Evolutionary conservation across 2,329 filamentous ascomycete genomes (phyloP).

Genomic region (Fusarium papillatum): DNA sequence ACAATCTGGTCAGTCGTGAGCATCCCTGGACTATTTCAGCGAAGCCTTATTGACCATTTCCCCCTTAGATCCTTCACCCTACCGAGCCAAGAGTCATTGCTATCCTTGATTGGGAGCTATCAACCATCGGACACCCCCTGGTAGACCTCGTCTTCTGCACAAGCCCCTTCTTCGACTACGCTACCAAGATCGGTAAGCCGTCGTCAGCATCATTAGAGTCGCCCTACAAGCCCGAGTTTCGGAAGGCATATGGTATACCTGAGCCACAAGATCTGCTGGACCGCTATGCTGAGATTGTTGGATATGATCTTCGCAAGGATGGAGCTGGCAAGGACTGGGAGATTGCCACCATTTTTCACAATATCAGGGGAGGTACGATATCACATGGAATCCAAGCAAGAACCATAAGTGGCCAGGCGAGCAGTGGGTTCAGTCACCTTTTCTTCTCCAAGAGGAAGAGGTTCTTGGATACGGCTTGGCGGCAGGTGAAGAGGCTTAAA

Average conservation of each 20-base stretch:
- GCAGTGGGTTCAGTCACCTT: slow-evolving; percentile 18
- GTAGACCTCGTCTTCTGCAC: slow-evolving; percentile 10
- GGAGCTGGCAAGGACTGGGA: slow-evolving; percentile 19
- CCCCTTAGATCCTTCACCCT: slow-evolving; percentile 13
- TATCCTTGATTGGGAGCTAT: slow-evolving; percentile 23
- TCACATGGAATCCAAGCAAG: slow-evolving; percentile 20
- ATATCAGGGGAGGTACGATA: slow-evolving; percentile 15
- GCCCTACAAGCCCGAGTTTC: not conserved
- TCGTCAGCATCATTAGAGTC: not conserved
- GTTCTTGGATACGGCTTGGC: slow-evolving; percentile 1
- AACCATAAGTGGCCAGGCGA: slow-evolving; percentile 18
- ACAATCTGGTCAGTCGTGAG: slow-evolving; percentile 13
- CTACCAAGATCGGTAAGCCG: too few species aligned
- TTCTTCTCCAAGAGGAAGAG: slow-evolving; percentile 15
- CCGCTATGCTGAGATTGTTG: slow-evolving; percentile 3
- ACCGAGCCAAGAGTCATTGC: slow-evolving; percentile 22
- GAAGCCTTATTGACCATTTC: too few species aligned
- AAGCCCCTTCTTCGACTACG: too few species aligned
- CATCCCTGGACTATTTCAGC: too few species aligned
- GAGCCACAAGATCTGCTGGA: slow-evolving; percentile 7
- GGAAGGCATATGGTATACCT: not conserved
- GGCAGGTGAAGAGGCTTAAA: not conserved
- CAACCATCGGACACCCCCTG: slow-evolving; percentile 21
- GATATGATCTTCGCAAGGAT: slow-evolving; percentile 16
- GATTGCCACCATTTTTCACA: slow-evolving; percentile 11